Percentiles rank a stretch among this genome's conserved stretches.
These are phyloP conservation scores for Salix exigua DNA, from an alignment of 345 rosid species.

Conservation along the genomic window DNA sequence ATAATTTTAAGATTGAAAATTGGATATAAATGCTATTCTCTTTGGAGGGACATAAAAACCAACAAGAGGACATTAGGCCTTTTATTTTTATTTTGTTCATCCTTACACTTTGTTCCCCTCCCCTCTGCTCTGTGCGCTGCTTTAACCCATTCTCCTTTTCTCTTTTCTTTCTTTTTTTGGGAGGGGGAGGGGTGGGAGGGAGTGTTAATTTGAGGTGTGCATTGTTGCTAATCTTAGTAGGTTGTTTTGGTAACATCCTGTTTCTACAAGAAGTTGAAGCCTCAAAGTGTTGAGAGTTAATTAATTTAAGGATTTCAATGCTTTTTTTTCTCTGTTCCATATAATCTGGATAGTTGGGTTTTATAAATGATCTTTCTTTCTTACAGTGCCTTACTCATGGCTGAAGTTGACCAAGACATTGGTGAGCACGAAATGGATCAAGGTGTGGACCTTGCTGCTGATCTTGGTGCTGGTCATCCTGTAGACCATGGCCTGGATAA, in stretches of 20 bases:
- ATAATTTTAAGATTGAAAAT: no score
- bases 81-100: no score
- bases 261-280: neutral
- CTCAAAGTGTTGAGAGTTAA: neutral
- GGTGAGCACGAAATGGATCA: slow-evolving; percentile 19
- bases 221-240: neutral
- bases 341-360: neutral
- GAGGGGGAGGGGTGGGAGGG: no score
- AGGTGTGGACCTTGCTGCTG: slow-evolving; percentile 13
- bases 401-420: slow-evolving; percentile 14
- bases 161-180: no score
- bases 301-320: neutral
- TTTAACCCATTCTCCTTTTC: no score
- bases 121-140: no score
- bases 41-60: neutral
- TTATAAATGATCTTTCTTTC: neutral
- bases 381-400: slow-evolving; percentile 19
- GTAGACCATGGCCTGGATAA: neutral
- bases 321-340: neutral
- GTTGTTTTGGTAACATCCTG: neutral
- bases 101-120: no score
- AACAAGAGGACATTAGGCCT: neutral
- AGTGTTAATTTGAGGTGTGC: no score
- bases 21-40: neutral
- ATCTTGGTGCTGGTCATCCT: slow-evolving; percentile 6